Evolutionary conservation across 2,329 filamentous ascomycete genomes (phyloP).

Genomic region (Botrytis deweyae): DNA sequence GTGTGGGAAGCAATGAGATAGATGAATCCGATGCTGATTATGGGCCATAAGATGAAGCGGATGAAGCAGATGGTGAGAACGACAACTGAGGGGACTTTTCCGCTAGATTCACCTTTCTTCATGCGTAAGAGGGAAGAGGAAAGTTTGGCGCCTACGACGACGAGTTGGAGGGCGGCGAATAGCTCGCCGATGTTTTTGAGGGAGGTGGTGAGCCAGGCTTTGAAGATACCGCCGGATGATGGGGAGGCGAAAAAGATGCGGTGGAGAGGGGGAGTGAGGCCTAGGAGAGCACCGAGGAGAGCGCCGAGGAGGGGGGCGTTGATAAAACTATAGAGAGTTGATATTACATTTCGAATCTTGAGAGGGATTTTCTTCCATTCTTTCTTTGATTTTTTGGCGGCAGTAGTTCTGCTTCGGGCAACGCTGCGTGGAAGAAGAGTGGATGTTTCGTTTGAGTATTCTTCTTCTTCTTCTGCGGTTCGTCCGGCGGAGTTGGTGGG

Average conservation of each 20-base stretch:
- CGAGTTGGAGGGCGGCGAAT: slow-evolving; percentile 63
- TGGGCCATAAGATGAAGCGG: slow-evolving; percentile 62
- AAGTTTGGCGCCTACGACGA: slow-evolving; percentile 65
- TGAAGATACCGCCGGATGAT: slow-evolving; percentile 60
- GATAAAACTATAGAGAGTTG: slow-evolving; percentile 49
- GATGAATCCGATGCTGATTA: slow-evolving; percentile 53
- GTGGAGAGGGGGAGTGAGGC: slow-evolving; percentile 59
- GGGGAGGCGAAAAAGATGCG: slow-evolving; percentile 58
- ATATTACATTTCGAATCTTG: slow-evolving; percentile 16
- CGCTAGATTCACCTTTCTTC: slow-evolving; percentile 41
- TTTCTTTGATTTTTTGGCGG: slow-evolving; percentile 1
- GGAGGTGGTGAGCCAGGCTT: slow-evolving; percentile 63
- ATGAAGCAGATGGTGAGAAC: slow-evolving; percentile 52
- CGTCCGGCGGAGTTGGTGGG: slow-evolving; percentile 32
- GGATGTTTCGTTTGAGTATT: slow-evolving; percentile 29
- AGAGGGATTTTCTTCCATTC: slow-evolving; percentile 29
- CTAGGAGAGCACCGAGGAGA: slow-evolving; percentile 56
- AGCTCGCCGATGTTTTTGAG: slow-evolving; percentile 61
- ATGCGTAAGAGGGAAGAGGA: slow-evolving; percentile 51
- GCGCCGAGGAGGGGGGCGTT: slow-evolving; percentile 64
- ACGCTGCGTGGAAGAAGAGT: slow-evolving; percentile 28
- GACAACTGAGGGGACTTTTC: slow-evolving; percentile 48
- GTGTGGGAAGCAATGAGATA: slow-evolving; percentile 56
- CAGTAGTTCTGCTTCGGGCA: background rate
- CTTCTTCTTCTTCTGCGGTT: slow-evolving; percentile 33